These are phyloP conservation scores for Rhododendron ferrugineum DNA, from an alignment of 148 eudicot genomes.

Conservation along the genomic window DNA sequence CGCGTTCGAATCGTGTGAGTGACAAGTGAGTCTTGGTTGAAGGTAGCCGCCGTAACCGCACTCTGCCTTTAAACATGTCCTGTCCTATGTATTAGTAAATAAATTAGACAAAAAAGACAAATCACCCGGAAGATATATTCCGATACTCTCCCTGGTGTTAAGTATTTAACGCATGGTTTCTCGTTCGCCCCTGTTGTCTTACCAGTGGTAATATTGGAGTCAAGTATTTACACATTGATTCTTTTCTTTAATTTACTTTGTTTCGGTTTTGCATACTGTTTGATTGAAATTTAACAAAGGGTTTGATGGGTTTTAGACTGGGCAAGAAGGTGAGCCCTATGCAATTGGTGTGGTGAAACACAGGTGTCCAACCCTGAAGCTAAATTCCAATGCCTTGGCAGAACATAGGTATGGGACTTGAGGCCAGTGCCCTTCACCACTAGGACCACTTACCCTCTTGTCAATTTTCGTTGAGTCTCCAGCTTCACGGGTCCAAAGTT, in stretches of 20 bases:
- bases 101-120: background rate
- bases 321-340: background rate
- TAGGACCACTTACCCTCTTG: background rate
- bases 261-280: background rate
- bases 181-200: background rate
- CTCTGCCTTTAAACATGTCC: background rate
- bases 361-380: background rate
- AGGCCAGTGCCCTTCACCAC: background rate
- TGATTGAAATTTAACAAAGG: background rate
- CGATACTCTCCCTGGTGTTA: background rate
- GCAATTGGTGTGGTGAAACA: background rate
- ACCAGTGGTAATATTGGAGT: background rate
- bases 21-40: too few relatives aligned
- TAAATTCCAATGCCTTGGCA: background rate
- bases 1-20: too few relatives aligned
- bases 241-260: background rate
- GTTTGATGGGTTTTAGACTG: background rate
- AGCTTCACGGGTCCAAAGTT: background rate
- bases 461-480: background rate
- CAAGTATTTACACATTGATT: background rate
- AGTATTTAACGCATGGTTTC: background rate
- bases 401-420: background rate
- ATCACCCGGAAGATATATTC: background rate
- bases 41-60: too few relatives aligned
- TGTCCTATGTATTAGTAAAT: background rate